These are phyloP conservation scores for Heimioporus retisporus DNA, from an alignment of 1,284 basidiomycete genomes.

Conservation along the genomic window DNA sequence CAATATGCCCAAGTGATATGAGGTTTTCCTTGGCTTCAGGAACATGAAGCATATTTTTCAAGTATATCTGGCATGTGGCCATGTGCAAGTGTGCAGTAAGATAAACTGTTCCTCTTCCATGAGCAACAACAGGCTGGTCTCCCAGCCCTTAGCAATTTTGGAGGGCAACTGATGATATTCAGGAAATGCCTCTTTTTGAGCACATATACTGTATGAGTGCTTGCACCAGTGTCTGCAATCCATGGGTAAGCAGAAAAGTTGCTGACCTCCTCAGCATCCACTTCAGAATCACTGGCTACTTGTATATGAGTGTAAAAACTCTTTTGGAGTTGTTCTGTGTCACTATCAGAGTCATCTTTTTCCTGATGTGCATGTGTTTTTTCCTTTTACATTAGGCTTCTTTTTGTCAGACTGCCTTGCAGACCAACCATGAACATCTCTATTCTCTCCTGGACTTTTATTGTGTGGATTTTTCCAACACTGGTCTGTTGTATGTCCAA, in stretches of 20 bases:
- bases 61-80: too few relatives aligned
- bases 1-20: too few relatives aligned
- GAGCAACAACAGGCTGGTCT: neutral
- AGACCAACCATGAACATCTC: neutral
- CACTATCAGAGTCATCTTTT: too few relatives aligned
- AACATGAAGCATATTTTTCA: too few relatives aligned
- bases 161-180: neutral
- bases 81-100: too few relatives aligned
- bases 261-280: neutral
- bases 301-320: neutral
- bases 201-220: conserved; percentile 1
- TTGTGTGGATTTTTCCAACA: conserved; percentile 4
- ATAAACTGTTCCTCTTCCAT: neutral
- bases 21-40: too few relatives aligned
- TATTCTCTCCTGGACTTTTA: neutral
- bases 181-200: neutral
- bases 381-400: too few relatives aligned
- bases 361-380: too few relatives aligned
- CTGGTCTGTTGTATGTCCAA: neutral
- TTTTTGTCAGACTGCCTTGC: too few relatives aligned
- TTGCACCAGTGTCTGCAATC: neutral
- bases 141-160: neutral
- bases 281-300: neutral
- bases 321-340: neutral
- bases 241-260: neutral